Conservation (phyloP, 768 basidiomycete species). For the Naematelia aurantialba region DNA sequence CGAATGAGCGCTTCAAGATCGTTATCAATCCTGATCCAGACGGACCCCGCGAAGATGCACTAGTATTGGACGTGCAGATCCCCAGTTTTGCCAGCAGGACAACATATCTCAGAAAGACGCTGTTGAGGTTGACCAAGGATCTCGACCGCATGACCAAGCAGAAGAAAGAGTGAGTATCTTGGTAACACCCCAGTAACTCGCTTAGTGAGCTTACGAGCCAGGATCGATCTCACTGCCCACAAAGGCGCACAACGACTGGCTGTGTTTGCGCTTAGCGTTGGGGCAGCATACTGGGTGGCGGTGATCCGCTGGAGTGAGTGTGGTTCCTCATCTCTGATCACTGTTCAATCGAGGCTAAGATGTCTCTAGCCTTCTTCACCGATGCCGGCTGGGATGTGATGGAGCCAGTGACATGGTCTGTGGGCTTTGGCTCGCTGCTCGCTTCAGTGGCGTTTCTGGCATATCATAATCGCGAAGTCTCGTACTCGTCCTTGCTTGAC, state of each 20-base stretch:
- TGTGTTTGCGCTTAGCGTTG: constrained; percentile 59
- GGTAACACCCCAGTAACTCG: background rate
- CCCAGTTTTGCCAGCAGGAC: constrained; percentile 65
- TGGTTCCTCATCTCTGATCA: background rate
- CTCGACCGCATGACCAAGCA: constrained; percentile 58
- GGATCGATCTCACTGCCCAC: constrained; percentile 58
- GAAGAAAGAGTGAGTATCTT: constrained; percentile 55
- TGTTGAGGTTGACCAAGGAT: constrained; percentile 54
- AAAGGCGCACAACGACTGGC: constrained; percentile 61
- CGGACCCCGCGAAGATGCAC: constrained; percentile 34
- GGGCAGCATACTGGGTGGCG: constrained; percentile 63
- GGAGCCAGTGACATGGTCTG: constrained; percentile 56
- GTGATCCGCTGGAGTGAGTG: constrained; percentile 64
- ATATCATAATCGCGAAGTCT: constrained; percentile 54
- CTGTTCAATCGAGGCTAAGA: background rate
- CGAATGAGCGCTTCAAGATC: constrained; percentile 59
- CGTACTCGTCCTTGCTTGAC: constrained; percentile 63
- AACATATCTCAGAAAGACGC: constrained; percentile 57
- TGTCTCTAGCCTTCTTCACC: constrained; percentile 34
- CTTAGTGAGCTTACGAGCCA: constrained; percentile 4
- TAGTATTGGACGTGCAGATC: constrained; percentile 57
- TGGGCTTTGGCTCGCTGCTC: constrained; percentile 35
- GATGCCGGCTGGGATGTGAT: constrained; percentile 57
- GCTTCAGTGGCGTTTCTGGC: constrained; percentile 33
- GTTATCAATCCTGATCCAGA: constrained; percentile 44